These are phyloP conservation scores for Magnaporthiopsis incrustans DNA, from an alignment of 2,329 filamentous ascomycete genomes.

Conservation along the genomic window DNA sequence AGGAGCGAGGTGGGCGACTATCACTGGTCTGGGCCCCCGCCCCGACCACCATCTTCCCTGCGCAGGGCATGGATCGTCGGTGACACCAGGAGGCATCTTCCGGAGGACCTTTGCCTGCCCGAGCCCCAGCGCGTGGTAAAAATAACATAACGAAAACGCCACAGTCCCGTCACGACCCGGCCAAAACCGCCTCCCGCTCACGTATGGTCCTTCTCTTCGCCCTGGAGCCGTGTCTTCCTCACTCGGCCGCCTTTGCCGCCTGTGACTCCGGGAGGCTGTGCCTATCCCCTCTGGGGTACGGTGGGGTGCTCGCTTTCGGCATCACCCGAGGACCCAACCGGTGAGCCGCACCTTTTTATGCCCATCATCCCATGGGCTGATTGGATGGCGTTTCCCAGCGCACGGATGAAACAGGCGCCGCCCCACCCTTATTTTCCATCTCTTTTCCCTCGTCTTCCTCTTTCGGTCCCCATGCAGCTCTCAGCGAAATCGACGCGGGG, in stretches of 20 bases:
- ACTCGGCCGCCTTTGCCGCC: background rate
- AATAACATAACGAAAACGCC: background rate
- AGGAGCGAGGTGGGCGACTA: background rate
- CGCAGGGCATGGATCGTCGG: background rate
- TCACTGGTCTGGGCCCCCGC: background rate
- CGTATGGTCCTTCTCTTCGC: background rate
- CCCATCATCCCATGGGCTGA: background rate
- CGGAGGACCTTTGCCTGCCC: background rate
- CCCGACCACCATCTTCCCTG: background rate
- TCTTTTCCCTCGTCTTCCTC: background rate
- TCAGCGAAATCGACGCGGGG: too few relatives aligned
- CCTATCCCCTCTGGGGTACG: too few relatives aligned
- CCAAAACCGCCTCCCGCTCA: background rate
- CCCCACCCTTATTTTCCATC: background rate
- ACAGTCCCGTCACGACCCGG: background rate
- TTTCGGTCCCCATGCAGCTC: too few relatives aligned
- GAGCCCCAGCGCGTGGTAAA: background rate
- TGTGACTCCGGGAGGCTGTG: background rate
- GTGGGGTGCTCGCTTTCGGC: background rate
- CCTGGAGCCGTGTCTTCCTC: background rate
- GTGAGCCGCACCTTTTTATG: background rate
- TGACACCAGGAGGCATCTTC: background rate
- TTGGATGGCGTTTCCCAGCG: background rate
- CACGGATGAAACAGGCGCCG: background rate
- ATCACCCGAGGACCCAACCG: background rate